Conservation (phyloP, 2,329 filamentous ascomycete genomes). For the Westerdykella sp. region DNA sequence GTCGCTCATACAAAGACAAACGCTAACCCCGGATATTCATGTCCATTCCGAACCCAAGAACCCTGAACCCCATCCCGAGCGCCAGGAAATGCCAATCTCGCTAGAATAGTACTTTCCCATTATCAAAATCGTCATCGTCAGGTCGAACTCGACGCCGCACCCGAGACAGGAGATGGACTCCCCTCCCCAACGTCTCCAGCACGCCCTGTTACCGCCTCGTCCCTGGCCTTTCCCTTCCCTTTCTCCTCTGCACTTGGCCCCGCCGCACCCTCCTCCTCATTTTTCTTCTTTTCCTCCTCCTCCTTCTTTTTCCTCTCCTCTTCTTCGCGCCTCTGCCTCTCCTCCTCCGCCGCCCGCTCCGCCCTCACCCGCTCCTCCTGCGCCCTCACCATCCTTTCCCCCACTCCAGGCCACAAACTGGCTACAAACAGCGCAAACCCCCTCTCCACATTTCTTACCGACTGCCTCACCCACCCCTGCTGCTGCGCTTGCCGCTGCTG, state of each 20-base stretch:
- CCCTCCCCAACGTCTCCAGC: not conserved
- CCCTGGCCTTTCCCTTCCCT: slow-evolving; percentile 1
- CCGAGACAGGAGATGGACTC: no score
- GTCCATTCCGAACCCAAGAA: no score
- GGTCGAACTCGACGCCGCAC: no score
- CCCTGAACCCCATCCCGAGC: no score
- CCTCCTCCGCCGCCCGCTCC: slow-evolving; percentile 12
- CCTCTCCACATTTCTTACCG: slow-evolving; percentile 47
- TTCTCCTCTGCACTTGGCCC: not conserved
- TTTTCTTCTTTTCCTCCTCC: slow-evolving; percentile 7
- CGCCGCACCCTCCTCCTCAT: slow-evolving; percentile 2
- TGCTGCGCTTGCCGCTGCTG: slow-evolving; percentile 28
- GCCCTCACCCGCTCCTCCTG: slow-evolving; percentile 21
- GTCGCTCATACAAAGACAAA: no score
- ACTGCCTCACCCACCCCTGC: slow-evolving; percentile 26
- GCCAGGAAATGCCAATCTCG: no score
- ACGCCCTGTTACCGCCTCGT: not conserved
- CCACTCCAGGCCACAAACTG: slow-evolving; percentile 56
- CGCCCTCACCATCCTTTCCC: slow-evolving; percentile 52
- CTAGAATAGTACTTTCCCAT: no score
- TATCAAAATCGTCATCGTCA: no score
- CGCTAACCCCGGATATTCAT: no score
- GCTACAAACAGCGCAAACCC: slow-evolving; percentile 57
- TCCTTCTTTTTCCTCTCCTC: slow-evolving; percentile 12
- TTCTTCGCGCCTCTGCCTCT: slow-evolving; percentile 7